phyloP scores from a whole-genome alignment of 148 eudicot genomes.

The Oxyria digyna region DNA sequence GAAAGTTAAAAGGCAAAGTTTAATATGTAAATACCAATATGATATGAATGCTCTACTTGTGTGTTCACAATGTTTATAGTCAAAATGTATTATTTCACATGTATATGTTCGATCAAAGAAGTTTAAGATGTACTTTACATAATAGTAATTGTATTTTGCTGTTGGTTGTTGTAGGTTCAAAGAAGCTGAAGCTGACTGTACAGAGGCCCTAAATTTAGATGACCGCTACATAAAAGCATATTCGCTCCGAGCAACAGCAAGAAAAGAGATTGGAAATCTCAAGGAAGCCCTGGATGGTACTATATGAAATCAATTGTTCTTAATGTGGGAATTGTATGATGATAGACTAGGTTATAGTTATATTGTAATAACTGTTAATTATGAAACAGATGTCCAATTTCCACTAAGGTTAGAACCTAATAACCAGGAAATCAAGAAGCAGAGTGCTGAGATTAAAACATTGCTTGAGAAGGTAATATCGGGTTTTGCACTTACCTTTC shows the following conservation, averaged over 20 bases:
- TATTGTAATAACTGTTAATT: slow-evolving; percentile 10
- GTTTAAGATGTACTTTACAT: neutral
- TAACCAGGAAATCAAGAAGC: slow-evolving; percentile 83
- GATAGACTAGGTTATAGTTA: neutral
- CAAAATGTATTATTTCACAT: neutral
- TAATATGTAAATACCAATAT: neutral
- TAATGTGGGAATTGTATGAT: neutral
- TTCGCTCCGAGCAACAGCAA: slow-evolving; percentile 93
- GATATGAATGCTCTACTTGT: neutral
- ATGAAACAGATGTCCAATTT: slow-evolving; percentile 72
- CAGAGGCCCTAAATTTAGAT: slow-evolving; percentile 88
- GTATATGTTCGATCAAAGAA: neutral
- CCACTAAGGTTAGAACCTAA: slow-evolving; percentile 85
- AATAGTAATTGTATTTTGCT: neutral
- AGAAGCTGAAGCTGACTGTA: slow-evolving; percentile 91
- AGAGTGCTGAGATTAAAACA: slow-evolving; percentile 59
- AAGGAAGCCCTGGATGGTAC: slow-evolving; percentile 77
- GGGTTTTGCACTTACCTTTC: neutral
- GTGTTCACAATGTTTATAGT: neutral
- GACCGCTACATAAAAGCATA: slow-evolving; percentile 93
- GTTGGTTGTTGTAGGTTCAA: slow-evolving; percentile 33
- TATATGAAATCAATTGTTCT: neutral
- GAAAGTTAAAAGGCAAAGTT: slow-evolving; percentile 61
- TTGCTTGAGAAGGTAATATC: slow-evolving; percentile 56
- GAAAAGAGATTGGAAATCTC: slow-evolving; percentile 74